Evolutionary conservation across 192 early-diverging fungal genomes (phyloP).

Genomic region (Dimargaris verticillata): DNA sequence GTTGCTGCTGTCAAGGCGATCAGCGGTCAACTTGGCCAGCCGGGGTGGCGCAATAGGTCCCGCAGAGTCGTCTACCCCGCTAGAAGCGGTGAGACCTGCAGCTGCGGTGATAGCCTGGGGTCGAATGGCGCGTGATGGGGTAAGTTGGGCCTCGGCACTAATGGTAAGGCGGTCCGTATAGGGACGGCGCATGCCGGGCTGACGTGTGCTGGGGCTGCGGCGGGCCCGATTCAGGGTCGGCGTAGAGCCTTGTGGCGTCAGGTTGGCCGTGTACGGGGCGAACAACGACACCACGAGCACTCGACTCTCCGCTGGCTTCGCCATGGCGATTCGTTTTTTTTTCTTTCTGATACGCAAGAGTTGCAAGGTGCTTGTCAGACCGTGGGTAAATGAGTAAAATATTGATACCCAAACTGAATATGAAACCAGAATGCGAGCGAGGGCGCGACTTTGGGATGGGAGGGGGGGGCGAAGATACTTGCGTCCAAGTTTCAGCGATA

Average conservation of each 20-base stretch:
- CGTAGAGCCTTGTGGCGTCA: constrained; percentile 20
- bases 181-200: constrained; percentile 9
- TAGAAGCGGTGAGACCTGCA: background rate
- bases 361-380: no score
- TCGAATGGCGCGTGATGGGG: background rate
- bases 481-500: no score
- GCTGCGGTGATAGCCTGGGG: background rate
- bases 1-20: no score
- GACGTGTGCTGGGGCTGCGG: constrained; percentile 6
- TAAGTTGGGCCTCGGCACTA: constrained; percentile 20
- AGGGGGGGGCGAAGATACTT: no score
- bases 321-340: no score
- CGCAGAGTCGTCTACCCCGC: background rate
- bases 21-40: no score
- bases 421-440: no score
- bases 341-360: no score
- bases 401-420: no score
- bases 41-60: background rate
- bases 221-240: constrained; percentile 12
- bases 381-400: no score
- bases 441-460: no score
- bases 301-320: constrained; percentile 11
- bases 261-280: constrained; percentile 55
- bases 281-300: constrained; percentile 58
- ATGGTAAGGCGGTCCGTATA: constrained; percentile 17